phyloP scores from a whole-genome alignment of 768 basidiomycete genomes.

The Tulasnella sp. region DNA sequence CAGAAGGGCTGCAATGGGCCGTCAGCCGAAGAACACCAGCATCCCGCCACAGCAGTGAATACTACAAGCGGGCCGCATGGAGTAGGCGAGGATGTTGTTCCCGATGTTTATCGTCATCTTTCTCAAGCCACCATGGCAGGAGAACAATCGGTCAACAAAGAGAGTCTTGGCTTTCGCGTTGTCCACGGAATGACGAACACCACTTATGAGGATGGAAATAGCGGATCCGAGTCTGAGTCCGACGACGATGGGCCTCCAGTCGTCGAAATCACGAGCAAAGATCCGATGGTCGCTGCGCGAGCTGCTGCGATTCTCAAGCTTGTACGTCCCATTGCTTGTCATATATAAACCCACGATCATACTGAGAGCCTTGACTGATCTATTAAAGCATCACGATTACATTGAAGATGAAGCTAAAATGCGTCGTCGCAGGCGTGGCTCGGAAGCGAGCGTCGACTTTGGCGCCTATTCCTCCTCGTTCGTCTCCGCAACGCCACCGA shows the following conservation, averaged over 20 bases:
- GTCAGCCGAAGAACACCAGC: too few species aligned
- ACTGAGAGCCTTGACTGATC: slow-evolving; percentile 3
- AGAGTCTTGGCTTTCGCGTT: neutral
- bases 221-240: neutral
- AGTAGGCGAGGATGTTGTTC: neutral
- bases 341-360: neutral
- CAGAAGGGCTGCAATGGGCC: too few species aligned
- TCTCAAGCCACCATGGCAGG: neutral
- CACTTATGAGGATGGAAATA: neutral
- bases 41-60: too few species aligned
- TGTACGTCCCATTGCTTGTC: slow-evolving; percentile 33
- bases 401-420: slow-evolving; percentile 48
- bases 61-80: neutral
- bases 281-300: slow-evolving; percentile 76
- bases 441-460: slow-evolving; percentile 25
- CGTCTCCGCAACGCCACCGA: too few species aligned
- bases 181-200: too few species aligned
- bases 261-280: slow-evolving; percentile 73
- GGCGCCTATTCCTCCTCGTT: too few species aligned
- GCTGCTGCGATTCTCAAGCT: slow-evolving; percentile 90
- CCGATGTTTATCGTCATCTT: neutral
- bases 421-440: slow-evolving; percentile 27
- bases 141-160: neutral
- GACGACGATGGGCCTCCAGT: slow-evolving; percentile 34
- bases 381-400: slow-evolving; percentile 70